Conservation (phyloP, 2,329 filamentous ascomycete genomes). For the Paecilomyces sp. region DNA sequence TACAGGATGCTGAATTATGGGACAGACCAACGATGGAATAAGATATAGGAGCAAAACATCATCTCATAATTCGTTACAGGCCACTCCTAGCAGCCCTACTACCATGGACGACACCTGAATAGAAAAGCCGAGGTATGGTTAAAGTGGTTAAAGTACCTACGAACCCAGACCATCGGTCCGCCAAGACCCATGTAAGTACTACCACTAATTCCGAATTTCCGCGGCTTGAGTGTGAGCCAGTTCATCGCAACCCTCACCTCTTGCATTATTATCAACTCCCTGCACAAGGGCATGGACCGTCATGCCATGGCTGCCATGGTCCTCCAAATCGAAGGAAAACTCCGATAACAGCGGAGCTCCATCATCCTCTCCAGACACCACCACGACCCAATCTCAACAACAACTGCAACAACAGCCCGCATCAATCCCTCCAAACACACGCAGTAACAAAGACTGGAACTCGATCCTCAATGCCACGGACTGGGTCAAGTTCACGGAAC, state of each 20-base stretch:
- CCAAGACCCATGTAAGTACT: neutral
- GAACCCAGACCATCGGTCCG: neutral
- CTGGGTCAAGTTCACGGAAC: slow-evolving; percentile 31
- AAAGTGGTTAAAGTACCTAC: neutral
- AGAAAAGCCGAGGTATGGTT: neutral
- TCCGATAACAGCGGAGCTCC: slow-evolving; percentile 5
- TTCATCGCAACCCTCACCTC: slow-evolving; percentile 1
- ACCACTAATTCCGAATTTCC: neutral
- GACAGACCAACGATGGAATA: neutral
- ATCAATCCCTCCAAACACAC: slow-evolving; percentile 19
- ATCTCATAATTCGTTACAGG: neutral
- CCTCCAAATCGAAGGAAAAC: slow-evolving; percentile 24
- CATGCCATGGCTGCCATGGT: slow-evolving; percentile 47
- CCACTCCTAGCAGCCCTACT: too few relatives aligned
- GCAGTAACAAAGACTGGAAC: slow-evolving; percentile 24
- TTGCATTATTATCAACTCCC: neutral
- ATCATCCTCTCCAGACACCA: slow-evolving; percentile 9
- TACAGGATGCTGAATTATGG: neutral
- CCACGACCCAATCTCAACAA: slow-evolving; percentile 6
- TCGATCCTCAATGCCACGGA: slow-evolving; percentile 37
- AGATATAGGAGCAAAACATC: neutral
- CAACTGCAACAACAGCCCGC: slow-evolving; percentile 3
- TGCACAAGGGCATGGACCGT: slow-evolving; percentile 21
- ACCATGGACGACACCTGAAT: neutral
- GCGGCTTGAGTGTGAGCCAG: neutral